Percentiles rank a stretch among this genome's conserved stretches.
phyloP scores from a whole-genome alignment of 1,284 basidiomycete genomes.

The Retiboletus flavoniger region DNA sequence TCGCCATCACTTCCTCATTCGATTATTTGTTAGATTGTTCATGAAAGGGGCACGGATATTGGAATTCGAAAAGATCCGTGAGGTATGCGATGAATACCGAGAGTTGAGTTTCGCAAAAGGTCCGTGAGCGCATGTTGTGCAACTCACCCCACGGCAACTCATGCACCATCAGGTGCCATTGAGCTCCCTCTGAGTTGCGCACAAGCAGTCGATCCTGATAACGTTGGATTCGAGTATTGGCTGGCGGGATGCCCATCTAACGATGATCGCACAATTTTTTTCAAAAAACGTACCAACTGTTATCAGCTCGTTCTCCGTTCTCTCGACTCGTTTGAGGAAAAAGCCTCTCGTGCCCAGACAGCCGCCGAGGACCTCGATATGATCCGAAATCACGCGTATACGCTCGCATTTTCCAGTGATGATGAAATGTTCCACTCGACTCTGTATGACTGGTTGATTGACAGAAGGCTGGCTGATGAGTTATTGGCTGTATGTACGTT shows the following conservation, averaged over 20 bases:
- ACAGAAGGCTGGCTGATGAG: slow-evolving; percentile 79
- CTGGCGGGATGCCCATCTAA: slow-evolving; percentile 58
- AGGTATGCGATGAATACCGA: slow-evolving; percentile 85
- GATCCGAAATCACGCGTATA: slow-evolving; percentile 72
- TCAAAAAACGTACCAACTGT: slow-evolving; percentile 67
- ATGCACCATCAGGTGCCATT: slow-evolving; percentile 63
- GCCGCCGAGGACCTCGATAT: slow-evolving; percentile 57
- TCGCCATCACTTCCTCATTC: background rate
- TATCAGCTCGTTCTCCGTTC: slow-evolving; percentile 85
- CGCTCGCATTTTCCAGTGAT: slow-evolving; percentile 77
- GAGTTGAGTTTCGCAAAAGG: slow-evolving; percentile 81
- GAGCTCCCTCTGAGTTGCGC: slow-evolving; percentile 88
- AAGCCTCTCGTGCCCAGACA: slow-evolving; percentile 34
- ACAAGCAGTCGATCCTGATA: slow-evolving; percentile 74
- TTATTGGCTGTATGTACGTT: slow-evolving; percentile 72
- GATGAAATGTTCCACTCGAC: slow-evolving; percentile 95
- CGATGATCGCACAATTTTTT: slow-evolving; percentile 62
- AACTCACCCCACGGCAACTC: background rate
- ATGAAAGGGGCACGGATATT: slow-evolving; percentile 83
- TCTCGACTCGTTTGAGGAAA: slow-evolving; percentile 77
- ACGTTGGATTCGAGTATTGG: slow-evolving; percentile 79
- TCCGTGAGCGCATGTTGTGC: slow-evolving; percentile 26
- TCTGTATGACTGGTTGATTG: slow-evolving; percentile 92
- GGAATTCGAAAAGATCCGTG: slow-evolving; percentile 80
- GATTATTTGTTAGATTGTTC: slow-evolving; percentile 62